Evolutionary conservation across 352 stramenopile genomes (phyloP).

Genomic region (Globisporangium cylindrosporum): DNA sequence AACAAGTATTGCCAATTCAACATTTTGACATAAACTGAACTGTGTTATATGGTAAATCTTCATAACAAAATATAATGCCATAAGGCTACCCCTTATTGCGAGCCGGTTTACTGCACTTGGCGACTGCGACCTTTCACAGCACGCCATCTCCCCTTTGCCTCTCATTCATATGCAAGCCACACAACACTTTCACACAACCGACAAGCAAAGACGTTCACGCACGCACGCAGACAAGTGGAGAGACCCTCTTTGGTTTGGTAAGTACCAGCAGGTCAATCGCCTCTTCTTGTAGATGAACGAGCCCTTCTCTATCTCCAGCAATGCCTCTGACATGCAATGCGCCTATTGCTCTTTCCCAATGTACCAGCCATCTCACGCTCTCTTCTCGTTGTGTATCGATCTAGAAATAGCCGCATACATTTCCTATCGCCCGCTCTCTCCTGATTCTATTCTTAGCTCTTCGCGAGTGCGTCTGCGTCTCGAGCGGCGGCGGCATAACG

Average conservation of each 20-base stretch:
- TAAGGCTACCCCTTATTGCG: neutral
- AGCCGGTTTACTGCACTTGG: neutral
- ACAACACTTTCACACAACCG: neutral
- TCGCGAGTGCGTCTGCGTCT: neutral
- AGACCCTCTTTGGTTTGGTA: neutral
- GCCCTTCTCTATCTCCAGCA: neutral
- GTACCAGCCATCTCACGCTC: neutral
- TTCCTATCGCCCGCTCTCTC: neutral
- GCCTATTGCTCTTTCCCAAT: neutral
- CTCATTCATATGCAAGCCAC: conserved; percentile 8
- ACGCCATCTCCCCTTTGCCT: neutral
- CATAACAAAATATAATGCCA: neutral
- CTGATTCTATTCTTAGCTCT: neutral
- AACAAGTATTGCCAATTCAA: neutral
- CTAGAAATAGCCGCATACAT: neutral
- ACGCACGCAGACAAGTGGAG: neutral
- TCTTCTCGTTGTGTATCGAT: neutral
- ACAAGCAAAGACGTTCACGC: neutral
- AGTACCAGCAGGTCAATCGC: neutral
- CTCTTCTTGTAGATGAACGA: neutral
- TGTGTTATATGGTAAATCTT: neutral
- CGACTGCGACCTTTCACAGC: conserved; percentile 8
- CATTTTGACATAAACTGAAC: neutral
- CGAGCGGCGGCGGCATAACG: neutral
- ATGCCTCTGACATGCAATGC: neutral